Conservation (phyloP, 2,329 filamentous ascomycete genomes). For the Trichoderma breve region DNA sequence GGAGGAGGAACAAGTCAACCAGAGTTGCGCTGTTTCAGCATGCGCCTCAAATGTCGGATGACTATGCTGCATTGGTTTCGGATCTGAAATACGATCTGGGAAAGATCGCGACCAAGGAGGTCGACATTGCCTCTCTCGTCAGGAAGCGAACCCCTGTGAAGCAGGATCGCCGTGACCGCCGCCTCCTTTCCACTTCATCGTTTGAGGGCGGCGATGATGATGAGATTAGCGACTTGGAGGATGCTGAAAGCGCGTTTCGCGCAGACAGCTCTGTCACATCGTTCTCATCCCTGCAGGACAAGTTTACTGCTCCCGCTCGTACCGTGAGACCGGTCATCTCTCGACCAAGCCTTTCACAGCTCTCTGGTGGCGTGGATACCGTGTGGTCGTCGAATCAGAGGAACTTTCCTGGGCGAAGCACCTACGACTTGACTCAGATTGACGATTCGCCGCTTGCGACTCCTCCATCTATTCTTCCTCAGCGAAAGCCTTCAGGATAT, state of each 20-base stretch:
- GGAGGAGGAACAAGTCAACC: slow-evolving; percentile 28
- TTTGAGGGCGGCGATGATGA: slow-evolving; percentile 25
- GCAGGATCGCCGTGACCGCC: slow-evolving; percentile 19
- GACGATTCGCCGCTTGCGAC: slow-evolving; percentile 16
- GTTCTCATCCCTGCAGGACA: slow-evolving; percentile 26
- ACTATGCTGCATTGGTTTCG: slow-evolving; percentile 46
- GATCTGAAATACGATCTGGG: slow-evolving; percentile 43
- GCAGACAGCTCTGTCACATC: slow-evolving; percentile 27
- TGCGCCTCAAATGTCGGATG: slow-evolving; percentile 33
- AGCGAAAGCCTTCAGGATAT: neutral
- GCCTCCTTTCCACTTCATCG: slow-evolving; percentile 5
- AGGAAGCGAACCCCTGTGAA: slow-evolving; percentile 4
- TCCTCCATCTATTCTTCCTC: neutral
- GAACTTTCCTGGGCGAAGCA: slow-evolving; percentile 20
- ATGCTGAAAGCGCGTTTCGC: slow-evolving; percentile 35
- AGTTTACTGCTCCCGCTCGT: slow-evolving; percentile 22
- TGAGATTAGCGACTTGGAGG: slow-evolving; percentile 54
- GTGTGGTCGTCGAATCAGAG: neutral
- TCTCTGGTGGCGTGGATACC: neutral
- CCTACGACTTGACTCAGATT: slow-evolving; percentile 19
- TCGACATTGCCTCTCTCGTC: slow-evolving; percentile 6
- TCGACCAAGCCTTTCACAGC: slow-evolving; percentile 16
- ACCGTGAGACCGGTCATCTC: slow-evolving; percentile 32
- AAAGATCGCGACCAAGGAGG: slow-evolving; percentile 26
- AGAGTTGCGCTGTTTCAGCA: slow-evolving; percentile 29